Conservation (phyloP, 306 rosid genomes). For the Dryas drummondii region DNA sequence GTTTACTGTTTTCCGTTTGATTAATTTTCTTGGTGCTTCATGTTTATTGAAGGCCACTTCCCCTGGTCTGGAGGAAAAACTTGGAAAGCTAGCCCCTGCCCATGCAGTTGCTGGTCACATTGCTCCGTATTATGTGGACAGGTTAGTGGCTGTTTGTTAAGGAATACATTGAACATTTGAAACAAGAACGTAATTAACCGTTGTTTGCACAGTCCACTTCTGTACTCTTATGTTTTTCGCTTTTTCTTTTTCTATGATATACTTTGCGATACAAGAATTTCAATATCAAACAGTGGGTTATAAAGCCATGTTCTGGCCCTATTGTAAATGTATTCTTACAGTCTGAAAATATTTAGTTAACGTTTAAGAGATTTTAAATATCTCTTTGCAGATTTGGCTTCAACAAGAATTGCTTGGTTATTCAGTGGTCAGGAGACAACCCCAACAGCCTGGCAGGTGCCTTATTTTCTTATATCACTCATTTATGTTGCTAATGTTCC, state of each 20-base stretch:
- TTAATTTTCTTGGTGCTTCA: not conserved
- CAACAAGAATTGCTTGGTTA: slow-evolving; percentile 67
- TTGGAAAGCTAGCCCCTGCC: slow-evolving; percentile 82
- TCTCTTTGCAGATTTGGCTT: slow-evolving; percentile 56
- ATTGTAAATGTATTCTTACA: not conserved
- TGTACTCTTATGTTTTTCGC: not conserved
- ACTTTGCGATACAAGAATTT: too few species aligned
- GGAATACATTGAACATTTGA: not conserved
- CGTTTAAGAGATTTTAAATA: not conserved
- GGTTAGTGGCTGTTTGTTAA: slow-evolving; percentile 41
- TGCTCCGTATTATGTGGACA: slow-evolving; percentile 73
- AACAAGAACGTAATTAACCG: not conserved
- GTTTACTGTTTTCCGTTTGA: slow-evolving; percentile 3
- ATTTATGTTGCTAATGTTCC: not conserved
- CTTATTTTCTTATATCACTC: slow-evolving; percentile 20
- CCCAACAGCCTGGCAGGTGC: slow-evolving; percentile 97
- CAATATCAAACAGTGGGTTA: too few species aligned
- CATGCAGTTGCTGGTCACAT: slow-evolving; percentile 78
- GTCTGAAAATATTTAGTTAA: not conserved
- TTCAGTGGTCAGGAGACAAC: slow-evolving; percentile 98
- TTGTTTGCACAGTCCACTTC: not conserved
- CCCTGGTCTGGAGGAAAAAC: slow-evolving; percentile 77
- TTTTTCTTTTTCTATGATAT: not conserved
- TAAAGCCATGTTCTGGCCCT: too few species aligned
- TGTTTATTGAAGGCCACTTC: slow-evolving; percentile 69